Conservation (phyloP, 1,284 basidiomycete species). For the Dichomitus squalens region DNA sequence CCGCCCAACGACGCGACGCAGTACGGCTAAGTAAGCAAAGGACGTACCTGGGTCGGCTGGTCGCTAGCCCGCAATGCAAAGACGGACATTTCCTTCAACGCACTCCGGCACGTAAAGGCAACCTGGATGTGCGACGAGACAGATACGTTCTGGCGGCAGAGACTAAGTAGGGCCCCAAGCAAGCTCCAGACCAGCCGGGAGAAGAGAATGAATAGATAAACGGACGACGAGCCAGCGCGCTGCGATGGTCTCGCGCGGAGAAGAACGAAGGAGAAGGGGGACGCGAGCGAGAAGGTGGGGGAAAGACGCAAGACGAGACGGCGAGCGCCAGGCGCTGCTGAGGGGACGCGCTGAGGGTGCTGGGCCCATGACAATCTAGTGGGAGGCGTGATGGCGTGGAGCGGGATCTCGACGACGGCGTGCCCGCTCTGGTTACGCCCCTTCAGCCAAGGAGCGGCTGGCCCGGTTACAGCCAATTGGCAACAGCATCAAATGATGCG, state of each 20-base stretch:
- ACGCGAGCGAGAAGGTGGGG: constrained; percentile 1
- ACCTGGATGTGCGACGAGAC: neutral
- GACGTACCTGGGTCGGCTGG: neutral
- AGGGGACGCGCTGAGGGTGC: neutral
- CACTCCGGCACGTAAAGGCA: neutral
- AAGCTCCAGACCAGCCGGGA: constrained; percentile 26
- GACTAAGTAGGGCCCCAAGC: constrained; percentile 8
- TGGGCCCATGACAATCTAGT: neutral
- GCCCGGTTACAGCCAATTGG: too few species aligned
- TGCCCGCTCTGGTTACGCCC: neutral
- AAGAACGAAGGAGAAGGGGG: constrained; percentile 7
- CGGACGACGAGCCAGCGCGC: constrained; percentile 12
- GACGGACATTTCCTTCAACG: neutral
- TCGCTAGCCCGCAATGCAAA: neutral
- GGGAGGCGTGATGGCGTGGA: constrained; percentile 1
- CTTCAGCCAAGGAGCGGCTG: too few species aligned
- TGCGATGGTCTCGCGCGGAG: constrained; percentile 13
- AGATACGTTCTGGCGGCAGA: constrained; percentile 1
- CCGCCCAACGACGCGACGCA: neutral
- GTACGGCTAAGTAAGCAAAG: neutral
- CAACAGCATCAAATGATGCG: too few species aligned
- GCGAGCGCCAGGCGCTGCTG: neutral
- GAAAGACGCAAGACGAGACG: neutral
- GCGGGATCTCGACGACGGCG: neutral
- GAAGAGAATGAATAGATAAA: neutral